These are phyloP conservation scores for Purpureocillium takamizusanense DNA, from an alignment of 2,329 filamentous ascomycete genomes.

Conservation along the genomic window DNA sequence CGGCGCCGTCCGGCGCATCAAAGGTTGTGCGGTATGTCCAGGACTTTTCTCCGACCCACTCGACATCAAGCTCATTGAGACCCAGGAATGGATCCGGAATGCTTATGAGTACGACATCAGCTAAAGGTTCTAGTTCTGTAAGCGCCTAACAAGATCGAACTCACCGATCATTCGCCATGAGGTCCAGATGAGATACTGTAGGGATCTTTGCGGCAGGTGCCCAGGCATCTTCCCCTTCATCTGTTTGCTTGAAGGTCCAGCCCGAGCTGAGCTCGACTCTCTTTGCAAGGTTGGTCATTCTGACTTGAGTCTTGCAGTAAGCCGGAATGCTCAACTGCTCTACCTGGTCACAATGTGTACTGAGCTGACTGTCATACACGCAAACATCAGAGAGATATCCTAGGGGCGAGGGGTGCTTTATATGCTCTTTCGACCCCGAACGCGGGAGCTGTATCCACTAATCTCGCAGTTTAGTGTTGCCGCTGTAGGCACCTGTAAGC, in stretches of 20 bases:
- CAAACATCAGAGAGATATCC: no score
- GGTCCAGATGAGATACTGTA: conserved; percentile 27
- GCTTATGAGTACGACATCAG: conserved; percentile 10
- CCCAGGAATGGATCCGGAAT: conserved; percentile 50
- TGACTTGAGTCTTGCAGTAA: no score
- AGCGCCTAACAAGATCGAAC: background rate
- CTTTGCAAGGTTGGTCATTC: background rate
- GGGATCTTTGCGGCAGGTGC: conserved; percentile 23
- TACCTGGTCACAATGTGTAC: no score
- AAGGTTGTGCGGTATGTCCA: conserved; percentile 45
- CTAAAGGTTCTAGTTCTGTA: background rate
- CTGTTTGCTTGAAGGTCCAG: conserved; percentile 16
- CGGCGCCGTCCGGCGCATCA: conserved; percentile 6
- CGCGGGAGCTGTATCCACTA: no score
- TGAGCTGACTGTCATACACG: no score
- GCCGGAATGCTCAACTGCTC: no score
- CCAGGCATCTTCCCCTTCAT: conserved; percentile 19
- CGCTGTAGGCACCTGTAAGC: no score
- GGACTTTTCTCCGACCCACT: conserved; percentile 53
- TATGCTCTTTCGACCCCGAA: no score
- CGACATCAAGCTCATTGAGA: conserved; percentile 49
- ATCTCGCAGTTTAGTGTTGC: no score
- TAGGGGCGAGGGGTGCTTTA: no score
- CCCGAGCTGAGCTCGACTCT: conserved; percentile 9
- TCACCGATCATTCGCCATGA: conserved; percentile 18